Conservation (phyloP, 305 asterid species). For the Stenogyne calaminthoides region DNA sequence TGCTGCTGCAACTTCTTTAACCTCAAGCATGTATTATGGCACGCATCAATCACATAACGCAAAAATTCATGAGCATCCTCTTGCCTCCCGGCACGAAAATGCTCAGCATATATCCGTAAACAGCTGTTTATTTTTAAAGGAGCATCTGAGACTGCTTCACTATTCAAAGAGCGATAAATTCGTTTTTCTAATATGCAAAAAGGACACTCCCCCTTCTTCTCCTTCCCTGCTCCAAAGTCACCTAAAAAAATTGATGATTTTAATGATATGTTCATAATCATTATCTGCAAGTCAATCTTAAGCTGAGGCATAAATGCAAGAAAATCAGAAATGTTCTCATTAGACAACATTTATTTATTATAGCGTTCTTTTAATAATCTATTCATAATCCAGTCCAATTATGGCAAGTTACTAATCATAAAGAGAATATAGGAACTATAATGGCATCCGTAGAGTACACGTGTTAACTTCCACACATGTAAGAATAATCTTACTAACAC, state of each 20-base stretch:
- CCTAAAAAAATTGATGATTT: slow-evolving; percentile 46
- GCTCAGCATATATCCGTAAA: slow-evolving; percentile 84
- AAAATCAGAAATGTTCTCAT: slow-evolving; percentile 12
- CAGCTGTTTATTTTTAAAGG: slow-evolving; percentile 74
- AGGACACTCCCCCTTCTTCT: slow-evolving; percentile 91
- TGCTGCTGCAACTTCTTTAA: slow-evolving; percentile 80
- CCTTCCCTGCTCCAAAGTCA: slow-evolving; percentile 62
- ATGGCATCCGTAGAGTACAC: slow-evolving; percentile 5
- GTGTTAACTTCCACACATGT: background rate
- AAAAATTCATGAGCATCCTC: slow-evolving; percentile 99
- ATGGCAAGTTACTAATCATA: background rate
- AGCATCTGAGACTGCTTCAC: slow-evolving; percentile 64
- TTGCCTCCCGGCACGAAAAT: slow-evolving; percentile 89
- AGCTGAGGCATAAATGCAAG: background rate
- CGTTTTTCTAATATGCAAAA: slow-evolving; percentile 89
- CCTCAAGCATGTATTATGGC: slow-evolving; percentile 93
- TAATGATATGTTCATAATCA: slow-evolving; percentile 19
- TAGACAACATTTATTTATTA: background rate
- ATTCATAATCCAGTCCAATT: background rate
- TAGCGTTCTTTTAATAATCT: background rate
- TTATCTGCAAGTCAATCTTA: slow-evolving; percentile 6
- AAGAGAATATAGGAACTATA: slow-evolving; percentile 10
- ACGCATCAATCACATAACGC: slow-evolving; percentile 96
- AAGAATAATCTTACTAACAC: background rate
- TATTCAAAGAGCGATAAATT: slow-evolving; percentile 72